These are phyloP conservation scores for Erysimum cheiranthoides DNA, from an alignment of 345 rosid species.

Conservation along the genomic window DNA sequence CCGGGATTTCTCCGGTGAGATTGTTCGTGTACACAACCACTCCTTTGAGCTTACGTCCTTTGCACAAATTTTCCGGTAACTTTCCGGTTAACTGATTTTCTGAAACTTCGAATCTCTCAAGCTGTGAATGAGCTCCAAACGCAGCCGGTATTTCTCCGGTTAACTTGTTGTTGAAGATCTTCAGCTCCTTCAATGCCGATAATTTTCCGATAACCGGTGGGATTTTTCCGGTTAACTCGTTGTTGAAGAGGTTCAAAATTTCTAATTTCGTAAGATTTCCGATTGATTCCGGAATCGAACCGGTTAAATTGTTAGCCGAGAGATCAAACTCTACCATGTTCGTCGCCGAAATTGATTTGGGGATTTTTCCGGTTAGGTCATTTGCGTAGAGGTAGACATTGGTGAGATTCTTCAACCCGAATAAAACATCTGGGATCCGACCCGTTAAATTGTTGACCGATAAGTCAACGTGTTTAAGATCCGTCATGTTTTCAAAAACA, in stretches of 20 bases:
- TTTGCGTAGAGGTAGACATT: slow-evolving; percentile 52
- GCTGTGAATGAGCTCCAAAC: slow-evolving; percentile 66
- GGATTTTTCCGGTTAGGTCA: slow-evolving; percentile 61
- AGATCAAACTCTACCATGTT: slow-evolving; percentile 62
- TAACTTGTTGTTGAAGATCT: slow-evolving; percentile 62
- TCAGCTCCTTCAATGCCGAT: slow-evolving; percentile 49
- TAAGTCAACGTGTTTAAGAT: slow-evolving; percentile 60
- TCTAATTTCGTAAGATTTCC: slow-evolving; percentile 63
- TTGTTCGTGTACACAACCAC: slow-evolving; percentile 68
- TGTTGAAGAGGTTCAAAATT: slow-evolving; percentile 48
- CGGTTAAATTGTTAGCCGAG: slow-evolving; percentile 60
- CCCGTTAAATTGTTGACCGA: slow-evolving; percentile 60
- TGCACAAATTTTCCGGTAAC: slow-evolving; percentile 73
- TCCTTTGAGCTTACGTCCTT: slow-evolving; percentile 60
- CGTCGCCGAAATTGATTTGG: slow-evolving; percentile 49
- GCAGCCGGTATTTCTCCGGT: slow-evolving; percentile 73
- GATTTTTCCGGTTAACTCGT: slow-evolving; percentile 67
- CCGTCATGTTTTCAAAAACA: slow-evolving; percentile 54
- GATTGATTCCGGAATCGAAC: slow-evolving; percentile 64
- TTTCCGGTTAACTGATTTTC: slow-evolving; percentile 67
- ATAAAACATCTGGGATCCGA: slow-evolving; percentile 54
- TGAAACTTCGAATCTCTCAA: slow-evolving; percentile 68
- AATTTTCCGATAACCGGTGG: slow-evolving; percentile 62
- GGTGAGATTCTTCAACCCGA: slow-evolving; percentile 62
- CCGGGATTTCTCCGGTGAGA: slow-evolving; percentile 70